Conservation (phyloP, 257 asterid species). For the Ballota nigra region DNA sequence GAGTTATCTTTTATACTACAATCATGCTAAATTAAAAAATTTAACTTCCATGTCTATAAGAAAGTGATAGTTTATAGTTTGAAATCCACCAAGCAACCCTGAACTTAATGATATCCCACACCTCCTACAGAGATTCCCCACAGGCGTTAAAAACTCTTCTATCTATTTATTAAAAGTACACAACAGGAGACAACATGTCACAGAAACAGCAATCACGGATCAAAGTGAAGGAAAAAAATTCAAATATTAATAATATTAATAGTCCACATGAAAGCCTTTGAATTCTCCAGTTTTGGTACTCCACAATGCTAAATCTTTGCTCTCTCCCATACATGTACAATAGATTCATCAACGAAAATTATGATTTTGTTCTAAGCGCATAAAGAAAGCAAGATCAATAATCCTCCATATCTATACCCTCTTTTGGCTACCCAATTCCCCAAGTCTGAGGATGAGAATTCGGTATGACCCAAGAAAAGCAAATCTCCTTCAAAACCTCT, state of each 20-base stretch:
- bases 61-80: not conserved
- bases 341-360: not conserved
- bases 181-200: not conserved
- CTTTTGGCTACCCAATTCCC: not conserved
- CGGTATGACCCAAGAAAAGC: not conserved
- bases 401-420: not conserved
- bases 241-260: too few species aligned
- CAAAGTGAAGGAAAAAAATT: not conserved
- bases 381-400: too few species aligned
- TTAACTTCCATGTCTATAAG: not conserved
- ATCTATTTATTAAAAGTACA: not conserved
- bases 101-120: not conserved
- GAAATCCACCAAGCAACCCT: not conserved
- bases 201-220: not conserved
- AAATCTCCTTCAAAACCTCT: not conserved
- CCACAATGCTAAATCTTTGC: not conserved
- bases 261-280: not conserved
- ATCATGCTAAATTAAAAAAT: not conserved
- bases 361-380: too few species aligned
- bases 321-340: not conserved
- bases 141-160: not conserved
- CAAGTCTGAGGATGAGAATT: not conserved
- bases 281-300: not conserved
- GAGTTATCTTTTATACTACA: not conserved
- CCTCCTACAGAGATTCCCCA: not conserved